phyloP scores from a whole-genome alignment of 352 stramenopile species.

The Salisapilia sapeloensis region DNA sequence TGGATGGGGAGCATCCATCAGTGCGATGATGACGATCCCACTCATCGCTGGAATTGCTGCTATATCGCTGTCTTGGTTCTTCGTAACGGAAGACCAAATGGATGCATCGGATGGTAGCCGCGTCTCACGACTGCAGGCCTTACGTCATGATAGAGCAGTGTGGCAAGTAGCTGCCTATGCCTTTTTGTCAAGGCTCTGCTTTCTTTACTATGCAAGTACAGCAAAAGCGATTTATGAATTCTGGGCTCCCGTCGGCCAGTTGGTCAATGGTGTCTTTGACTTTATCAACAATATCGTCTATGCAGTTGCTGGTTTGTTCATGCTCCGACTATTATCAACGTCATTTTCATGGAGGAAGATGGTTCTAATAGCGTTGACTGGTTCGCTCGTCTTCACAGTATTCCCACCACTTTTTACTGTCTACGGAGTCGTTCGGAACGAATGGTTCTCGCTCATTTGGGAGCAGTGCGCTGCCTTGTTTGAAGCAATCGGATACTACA shows the following conservation, averaged over 20 bases:
- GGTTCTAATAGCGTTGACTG: slow-evolving; percentile 12
- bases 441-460: slow-evolving; percentile 17
- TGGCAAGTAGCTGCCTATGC: slow-evolving; percentile 18
- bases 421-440: slow-evolving; percentile 34
- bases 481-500: slow-evolving; percentile 34
- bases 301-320: slow-evolving; percentile 10
- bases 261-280: slow-evolving; percentile 26
- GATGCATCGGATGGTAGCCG: slow-evolving; percentile 1
- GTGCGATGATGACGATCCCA: slow-evolving; percentile 21
- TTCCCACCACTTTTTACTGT: slow-evolving; percentile 29
- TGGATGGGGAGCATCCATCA: slow-evolving; percentile 20
- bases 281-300: slow-evolving; percentile 26
- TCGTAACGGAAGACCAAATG: slow-evolving; percentile 10
- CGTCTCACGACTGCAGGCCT: slow-evolving; percentile 3
- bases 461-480: slow-evolving; percentile 28
- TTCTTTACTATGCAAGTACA: slow-evolving; percentile 36
- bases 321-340: slow-evolving; percentile 9
- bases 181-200: slow-evolving; percentile 29
- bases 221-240: slow-evolving; percentile 40
- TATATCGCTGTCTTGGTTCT: slow-evolving; percentile 13
- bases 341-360: slow-evolving; percentile 19
- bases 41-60: slow-evolving; percentile 8
- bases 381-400: slow-evolving; percentile 15
- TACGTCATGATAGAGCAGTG: slow-evolving; percentile 18
- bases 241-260: slow-evolving; percentile 16